phyloP scores from a whole-genome alignment of 2,329 filamentous ascomycete genomes.

The Colletotrichum sp. region DNA sequence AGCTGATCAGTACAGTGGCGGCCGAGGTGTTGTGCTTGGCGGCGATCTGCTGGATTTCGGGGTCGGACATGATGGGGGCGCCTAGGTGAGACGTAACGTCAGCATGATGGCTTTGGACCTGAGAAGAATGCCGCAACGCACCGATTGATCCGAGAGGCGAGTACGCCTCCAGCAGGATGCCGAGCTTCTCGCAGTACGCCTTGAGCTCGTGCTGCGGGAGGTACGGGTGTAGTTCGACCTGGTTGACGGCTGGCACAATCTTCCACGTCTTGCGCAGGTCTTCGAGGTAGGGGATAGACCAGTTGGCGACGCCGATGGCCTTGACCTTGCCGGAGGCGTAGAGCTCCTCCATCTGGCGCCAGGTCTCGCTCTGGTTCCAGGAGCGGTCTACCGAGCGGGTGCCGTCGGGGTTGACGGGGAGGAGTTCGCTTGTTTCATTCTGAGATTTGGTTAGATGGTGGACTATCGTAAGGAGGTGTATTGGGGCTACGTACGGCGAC shows the following conservation, averaged over 20 bases:
- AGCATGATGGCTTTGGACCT: fast-evolving
- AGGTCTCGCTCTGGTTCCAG: background rate
- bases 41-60: background rate
- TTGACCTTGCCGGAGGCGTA: background rate
- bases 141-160: background rate
- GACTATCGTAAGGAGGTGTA: background rate
- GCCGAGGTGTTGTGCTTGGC: background rate
- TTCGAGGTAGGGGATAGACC: background rate
- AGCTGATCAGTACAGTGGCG: background rate
- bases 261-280: background rate
- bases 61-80: background rate
- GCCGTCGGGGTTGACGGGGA: background rate
- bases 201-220: background rate
- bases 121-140: fast-evolving
- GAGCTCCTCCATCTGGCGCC: background rate
- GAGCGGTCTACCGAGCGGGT: background rate
- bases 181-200: background rate
- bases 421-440: background rate
- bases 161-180: background rate
- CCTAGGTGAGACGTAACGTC: fast-evolving
- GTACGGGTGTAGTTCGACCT: background rate
- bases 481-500: background rate
- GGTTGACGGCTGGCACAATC: background rate
- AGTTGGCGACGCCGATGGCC: background rate
- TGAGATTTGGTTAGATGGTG: background rate